Evolutionary conservation across 495 filamentous ascomycete genomes (phyloP), one percentile per base, ranked within the genome.

Genomic region (Aspergillus nanangensis): DNA sequence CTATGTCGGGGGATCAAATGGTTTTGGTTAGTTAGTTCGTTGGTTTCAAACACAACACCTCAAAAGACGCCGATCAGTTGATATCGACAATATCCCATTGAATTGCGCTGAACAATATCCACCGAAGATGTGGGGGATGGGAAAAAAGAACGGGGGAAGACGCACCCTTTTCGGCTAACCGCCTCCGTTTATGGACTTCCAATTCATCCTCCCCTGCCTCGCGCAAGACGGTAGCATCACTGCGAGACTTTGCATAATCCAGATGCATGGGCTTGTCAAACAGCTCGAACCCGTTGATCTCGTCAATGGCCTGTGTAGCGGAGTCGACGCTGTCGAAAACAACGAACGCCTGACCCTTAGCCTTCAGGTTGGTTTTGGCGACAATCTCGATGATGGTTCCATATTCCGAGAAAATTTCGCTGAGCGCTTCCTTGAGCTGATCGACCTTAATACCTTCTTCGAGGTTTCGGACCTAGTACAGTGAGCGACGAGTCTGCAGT

Each of bases 321-420:
- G 85, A 76, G 34, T 90, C 83, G 20, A 81, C 70, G 41, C 72
- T 81, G 52, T 95, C 90, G 65, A 90, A 97, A 42, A 99, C 91
- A 45, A 99, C 71, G 64, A 99, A 99, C 5, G 93, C 93, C 69
- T 99, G 93, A 35, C 93, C 93, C 65, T 94, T 96, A 45, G 88
- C 86, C 58, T 88, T 90, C 25, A 97, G 72, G 61, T 92, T 95
- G 37, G 76, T 86, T 74, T 97, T 97, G 31, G 90, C 90, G 44
- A 97, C 80, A 47, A 99, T 81, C 47, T 99, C 93, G 55, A 97
- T 70, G 56, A 99, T 78, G 44, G 75, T 87, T 58, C 93, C 93
- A 66, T 90, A 96, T 59, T 96, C 88, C 36, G 80, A 80, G 71
- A 99, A 99, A 60, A 97, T 80, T 55, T 85, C 80, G 4, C 59